A percentile compares a stretch with the other conserved stretches of the same genome.
Conservation (phyloP, 192 early-diverging fungal genomes). For the Coemansia sp. region DNA sequence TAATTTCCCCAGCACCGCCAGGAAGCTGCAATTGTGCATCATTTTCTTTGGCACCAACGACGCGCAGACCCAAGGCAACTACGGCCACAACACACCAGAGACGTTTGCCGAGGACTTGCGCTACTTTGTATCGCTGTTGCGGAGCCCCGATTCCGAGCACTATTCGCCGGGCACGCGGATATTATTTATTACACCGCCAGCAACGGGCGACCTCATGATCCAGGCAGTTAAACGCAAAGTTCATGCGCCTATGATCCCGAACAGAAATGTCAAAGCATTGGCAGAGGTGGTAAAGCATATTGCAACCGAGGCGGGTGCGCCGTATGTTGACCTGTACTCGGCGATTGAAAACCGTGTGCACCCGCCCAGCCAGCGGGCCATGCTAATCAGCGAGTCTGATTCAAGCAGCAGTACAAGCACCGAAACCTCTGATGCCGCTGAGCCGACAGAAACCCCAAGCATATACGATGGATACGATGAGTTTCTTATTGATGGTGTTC, state of each 20-base stretch:
- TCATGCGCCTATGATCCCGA: conserved; percentile 15
- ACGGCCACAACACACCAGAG: conserved; percentile 56
- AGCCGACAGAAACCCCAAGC: neutral
- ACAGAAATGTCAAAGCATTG: conserved; percentile 23
- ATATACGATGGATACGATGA: conserved; percentile 21
- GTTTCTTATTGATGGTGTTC: conserved; percentile 56
- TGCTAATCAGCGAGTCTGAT: too few relatives aligned
- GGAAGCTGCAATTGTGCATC: conserved; percentile 4
- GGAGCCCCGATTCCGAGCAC: conserved; percentile 51
- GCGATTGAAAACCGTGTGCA: conserved; percentile 35
- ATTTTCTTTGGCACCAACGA: conserved; percentile 85
- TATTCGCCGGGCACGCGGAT: conserved; percentile 60
- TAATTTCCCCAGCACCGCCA: neutral
- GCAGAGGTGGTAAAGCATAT: conserved; percentile 47
- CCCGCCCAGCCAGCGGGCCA: neutral
- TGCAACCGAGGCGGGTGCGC: conserved; percentile 34
- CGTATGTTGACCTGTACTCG: conserved; percentile 30
- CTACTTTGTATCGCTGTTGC: conserved; percentile 56
- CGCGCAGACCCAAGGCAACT: conserved; percentile 41
- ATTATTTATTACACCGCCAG: conserved; percentile 71
- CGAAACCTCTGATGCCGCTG: neutral
- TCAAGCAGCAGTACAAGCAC: neutral
- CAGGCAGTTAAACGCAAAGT: conserved; percentile 2
- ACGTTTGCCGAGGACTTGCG: conserved; percentile 59
- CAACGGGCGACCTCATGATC: conserved; percentile 54